Conservation (phyloP, 2,329 filamentous ascomycete species). For the Colletotrichum sp. region DNA sequence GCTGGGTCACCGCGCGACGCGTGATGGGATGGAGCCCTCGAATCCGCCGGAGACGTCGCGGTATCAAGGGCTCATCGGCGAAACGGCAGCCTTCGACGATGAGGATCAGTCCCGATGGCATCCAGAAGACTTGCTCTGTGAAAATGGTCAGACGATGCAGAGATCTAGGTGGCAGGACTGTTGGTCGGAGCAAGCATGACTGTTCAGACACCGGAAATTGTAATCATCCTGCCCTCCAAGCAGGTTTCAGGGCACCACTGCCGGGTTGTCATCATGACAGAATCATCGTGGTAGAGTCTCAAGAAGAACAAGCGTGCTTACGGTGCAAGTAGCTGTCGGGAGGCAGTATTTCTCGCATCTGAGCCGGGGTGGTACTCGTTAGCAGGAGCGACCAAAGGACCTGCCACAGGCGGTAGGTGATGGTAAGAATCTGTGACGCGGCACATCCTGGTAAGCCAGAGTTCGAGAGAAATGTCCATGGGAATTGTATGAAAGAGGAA, state of each 20-base stretch:
- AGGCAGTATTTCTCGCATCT: neutral
- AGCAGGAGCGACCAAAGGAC: neutral
- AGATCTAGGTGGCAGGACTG: fast-evolving
- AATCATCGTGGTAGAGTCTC: neutral
- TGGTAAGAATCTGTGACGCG: neutral
- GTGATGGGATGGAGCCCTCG: neutral
- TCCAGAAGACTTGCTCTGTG: neutral
- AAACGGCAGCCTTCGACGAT: neutral
- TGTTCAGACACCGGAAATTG: neutral
- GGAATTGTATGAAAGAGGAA: neutral
- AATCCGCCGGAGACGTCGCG: neutral
- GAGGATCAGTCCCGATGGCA: neutral
- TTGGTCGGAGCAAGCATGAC: neutral
- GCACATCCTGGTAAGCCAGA: fast-evolving
- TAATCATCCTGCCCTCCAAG: neutral
- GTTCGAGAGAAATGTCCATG: fast-evolving
- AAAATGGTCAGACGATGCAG: neutral
- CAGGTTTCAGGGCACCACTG: neutral
- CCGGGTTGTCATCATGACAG: neutral
- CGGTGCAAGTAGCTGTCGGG: neutral
- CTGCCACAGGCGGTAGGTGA: neutral
- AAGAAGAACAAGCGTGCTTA: neutral
- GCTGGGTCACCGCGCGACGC: neutral
- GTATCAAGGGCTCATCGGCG: neutral
- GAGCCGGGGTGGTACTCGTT: neutral